A percentile compares a stretch with the other conserved stretches of the same genome.
Evolutionary conservation across 352 stramenopile genomes (phyloP).

Genomic region (Pilasporangium apinafurcum): DNA sequence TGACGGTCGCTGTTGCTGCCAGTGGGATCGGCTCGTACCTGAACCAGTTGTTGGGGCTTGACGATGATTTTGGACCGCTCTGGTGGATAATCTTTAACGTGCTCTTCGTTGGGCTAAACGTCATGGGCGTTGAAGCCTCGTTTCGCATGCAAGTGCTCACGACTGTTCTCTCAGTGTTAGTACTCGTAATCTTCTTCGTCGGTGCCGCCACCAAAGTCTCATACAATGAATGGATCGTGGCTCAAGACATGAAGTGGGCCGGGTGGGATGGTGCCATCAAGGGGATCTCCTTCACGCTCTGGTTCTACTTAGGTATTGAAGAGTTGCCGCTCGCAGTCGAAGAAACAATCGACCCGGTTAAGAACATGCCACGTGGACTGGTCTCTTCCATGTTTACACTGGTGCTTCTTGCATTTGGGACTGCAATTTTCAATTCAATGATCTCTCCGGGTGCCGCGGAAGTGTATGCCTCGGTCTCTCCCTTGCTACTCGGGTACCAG

Average conservation of each 20-base stretch:
- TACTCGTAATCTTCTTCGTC: conserved; percentile 60
- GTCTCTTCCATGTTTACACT: conserved; percentile 49
- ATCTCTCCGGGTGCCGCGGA: conserved; percentile 35
- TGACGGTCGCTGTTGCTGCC: conserved; percentile 36
- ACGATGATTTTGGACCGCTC: conserved; percentile 23
- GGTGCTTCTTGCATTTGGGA: conserved; percentile 42
- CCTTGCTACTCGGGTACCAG: conserved; percentile 60
- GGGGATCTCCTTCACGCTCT: conserved; percentile 54
- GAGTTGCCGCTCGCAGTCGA: conserved; percentile 65
- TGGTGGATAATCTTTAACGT: conserved; percentile 55
- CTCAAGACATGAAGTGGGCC: conserved; percentile 45
- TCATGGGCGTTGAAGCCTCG: conserved; percentile 45
- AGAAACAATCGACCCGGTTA: conserved; percentile 61
- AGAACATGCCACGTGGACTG: conserved; percentile 61
- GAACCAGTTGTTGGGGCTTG: conserved; percentile 37
- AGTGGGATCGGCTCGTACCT: conserved; percentile 57
- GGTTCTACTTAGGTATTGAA: conserved; percentile 77
- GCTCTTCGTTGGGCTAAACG: conserved; percentile 57
- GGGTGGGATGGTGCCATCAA: conserved; percentile 33
- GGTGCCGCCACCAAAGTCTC: conserved; percentile 36
- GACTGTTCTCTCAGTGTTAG: conserved; percentile 34
- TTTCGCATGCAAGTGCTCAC: conserved; percentile 58
- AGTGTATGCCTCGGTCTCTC: conserved; percentile 28
- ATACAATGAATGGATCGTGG: conserved; percentile 46
- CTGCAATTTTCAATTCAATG: conserved; percentile 48